These are phyloP conservation scores for Moniliophthora roreri DNA, from an alignment of 1,284 basidiomycete species.

Conservation along the genomic window DNA sequence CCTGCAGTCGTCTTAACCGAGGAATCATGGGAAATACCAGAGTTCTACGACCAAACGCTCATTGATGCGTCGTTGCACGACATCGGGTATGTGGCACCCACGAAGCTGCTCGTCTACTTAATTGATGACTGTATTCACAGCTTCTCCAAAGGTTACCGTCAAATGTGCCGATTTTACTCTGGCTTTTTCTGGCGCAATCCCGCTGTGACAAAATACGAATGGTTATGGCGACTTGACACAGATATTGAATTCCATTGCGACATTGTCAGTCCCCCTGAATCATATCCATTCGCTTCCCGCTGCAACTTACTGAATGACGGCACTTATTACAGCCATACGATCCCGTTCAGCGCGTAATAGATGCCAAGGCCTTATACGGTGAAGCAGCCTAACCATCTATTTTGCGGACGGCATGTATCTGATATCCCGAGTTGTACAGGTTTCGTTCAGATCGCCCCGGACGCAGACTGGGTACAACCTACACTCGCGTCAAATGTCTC, in stretches of 20 bases:
- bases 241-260: constrained; percentile 32
- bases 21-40: constrained; percentile 25
- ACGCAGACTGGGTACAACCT: constrained; percentile 26
- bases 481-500: no score
- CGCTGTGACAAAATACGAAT: constrained; percentile 25
- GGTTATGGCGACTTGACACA: constrained; percentile 29
- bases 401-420: neutral
- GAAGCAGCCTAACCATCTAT: constrained; percentile 1
- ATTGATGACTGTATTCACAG: no score
- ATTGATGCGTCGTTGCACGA: constrained; percentile 22
- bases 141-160: constrained; percentile 26
- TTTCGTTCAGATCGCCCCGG: constrained; percentile 25
- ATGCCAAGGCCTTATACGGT: constrained; percentile 26
- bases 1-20: constrained; percentile 15
- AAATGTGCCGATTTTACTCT: constrained; percentile 31
- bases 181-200: constrained; percentile 30
- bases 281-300: neutral
- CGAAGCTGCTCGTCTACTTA: neutral
- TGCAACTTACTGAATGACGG: constrained; percentile 6
- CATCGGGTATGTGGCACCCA: constrained; percentile 25
- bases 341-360: constrained; percentile 24
- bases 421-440: constrained; percentile 13
- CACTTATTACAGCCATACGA: no score
- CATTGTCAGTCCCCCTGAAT: constrained; percentile 19
- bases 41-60: constrained; percentile 19